phyloP scores from a whole-genome alignment of 345 rosid species.

The Carallia brachiata region DNA sequence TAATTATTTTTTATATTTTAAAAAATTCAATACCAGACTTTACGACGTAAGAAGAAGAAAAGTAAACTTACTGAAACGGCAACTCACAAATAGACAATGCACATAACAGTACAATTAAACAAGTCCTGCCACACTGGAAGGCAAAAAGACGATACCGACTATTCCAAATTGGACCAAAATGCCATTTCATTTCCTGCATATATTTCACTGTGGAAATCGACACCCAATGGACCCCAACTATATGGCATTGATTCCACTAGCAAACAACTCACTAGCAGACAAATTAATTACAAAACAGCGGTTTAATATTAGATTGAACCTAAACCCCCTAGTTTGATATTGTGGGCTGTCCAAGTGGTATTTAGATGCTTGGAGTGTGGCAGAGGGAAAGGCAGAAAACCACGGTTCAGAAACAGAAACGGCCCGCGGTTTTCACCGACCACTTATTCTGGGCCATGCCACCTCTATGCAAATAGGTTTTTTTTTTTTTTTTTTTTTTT shows the following conservation, averaged over 20 bases:
- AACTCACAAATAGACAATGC: background rate
- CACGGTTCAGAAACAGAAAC: conserved; percentile 37
- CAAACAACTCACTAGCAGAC: conserved; percentile 31
- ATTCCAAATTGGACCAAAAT: background rate
- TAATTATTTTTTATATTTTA: too few species aligned
- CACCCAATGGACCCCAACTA: conserved; percentile 21
- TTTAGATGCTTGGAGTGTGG: background rate
- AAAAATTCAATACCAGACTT: background rate
- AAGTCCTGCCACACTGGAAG: background rate
- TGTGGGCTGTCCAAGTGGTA: conserved; percentile 46
- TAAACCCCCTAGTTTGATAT: conserved; percentile 31
- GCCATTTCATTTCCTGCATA: background rate
- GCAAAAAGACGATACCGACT: background rate
- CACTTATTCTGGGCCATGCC: conserved; percentile 34
- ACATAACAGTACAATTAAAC: background rate
- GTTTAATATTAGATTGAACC: conserved; percentile 15
- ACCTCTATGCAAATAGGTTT: background rate
- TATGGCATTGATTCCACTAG: conserved; percentile 12
- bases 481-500: too few species aligned
- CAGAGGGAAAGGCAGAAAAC: conserved; percentile 10
- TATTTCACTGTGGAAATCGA: conserved; percentile 5
- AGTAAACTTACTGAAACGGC: background rate
- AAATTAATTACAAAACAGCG: conserved; percentile 14
- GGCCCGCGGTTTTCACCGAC: conserved; percentile 48
- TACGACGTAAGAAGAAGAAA: background rate